Base-by-base conservation (phyloP, 495 filamentous ascomycete genomes). In the Annulohypoxylon bovei region DNA sequence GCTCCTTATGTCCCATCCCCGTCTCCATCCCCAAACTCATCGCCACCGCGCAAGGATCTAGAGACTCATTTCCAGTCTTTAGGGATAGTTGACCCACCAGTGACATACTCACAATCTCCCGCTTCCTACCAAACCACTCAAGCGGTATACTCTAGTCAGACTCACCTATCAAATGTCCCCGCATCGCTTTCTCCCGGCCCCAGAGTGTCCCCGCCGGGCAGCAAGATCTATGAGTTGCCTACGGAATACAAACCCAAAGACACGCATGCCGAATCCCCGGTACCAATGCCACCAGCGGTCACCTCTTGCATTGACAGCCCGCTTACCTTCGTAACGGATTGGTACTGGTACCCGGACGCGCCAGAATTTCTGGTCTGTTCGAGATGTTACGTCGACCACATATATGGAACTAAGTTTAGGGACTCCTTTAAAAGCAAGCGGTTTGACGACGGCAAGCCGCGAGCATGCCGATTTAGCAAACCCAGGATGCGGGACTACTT, bases 351-450 rank as follows among this genome's bases (percentile, higher is more conserved):
- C 27, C 27, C 60, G 1, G 53, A 68, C 8, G 57, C 55, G 4
- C 57, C 74, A 6, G 56, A 55, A 1, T 78, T 76, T 35, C 30
- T 50, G 0, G 57, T 76, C 56, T 79, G 77, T 59, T 75, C 76
- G 32, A 49, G 71, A 8, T 78, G 74, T 56, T 76, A 74, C 44
- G 67, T 54, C 8, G 68, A 75, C 47, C 32, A 78, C 49, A 75
- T 79, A 53, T 53, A 59, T n/a, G 16, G 33, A 2, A 62, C 62
- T 0, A 12, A 25, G 4, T 50, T 62, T 37, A 12, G 30, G 11
- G 0, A 27, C 16, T 54, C 44, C 9, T 65, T 78, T 37, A 49
- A 23, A 32, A 35, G 35, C 12, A 11, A 56, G 52, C 14, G 64
- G 1, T 32, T 33, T 52, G 3, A 6, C 18, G 70, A 68, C 25